These are phyloP conservation scores for Neocallimastix lanati DNA, from an alignment of 192 early-diverging fungal genomes.

Conservation along the genomic window DNA sequence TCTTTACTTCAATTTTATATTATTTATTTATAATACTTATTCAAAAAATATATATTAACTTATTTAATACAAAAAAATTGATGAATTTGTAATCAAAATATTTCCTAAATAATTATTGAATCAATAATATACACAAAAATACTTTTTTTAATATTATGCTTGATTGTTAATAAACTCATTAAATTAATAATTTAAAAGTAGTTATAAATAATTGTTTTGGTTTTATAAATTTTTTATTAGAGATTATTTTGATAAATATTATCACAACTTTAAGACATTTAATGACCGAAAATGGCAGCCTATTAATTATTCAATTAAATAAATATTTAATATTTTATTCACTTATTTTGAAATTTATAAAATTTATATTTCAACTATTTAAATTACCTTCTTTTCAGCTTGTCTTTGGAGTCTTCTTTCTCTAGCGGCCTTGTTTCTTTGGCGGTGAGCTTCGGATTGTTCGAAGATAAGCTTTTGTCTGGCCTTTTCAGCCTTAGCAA, in stretches of 20 bases:
- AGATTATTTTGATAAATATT: not conserved
- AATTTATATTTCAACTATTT: too few species aligned
- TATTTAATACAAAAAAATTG: too few species aligned
- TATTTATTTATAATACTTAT: too few species aligned
- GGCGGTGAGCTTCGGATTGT: constrained; percentile 95
- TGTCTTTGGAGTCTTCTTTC: constrained; percentile 73
- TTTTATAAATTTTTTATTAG: not conserved
- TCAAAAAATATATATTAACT: too few species aligned
- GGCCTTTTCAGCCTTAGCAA: constrained; percentile 94
- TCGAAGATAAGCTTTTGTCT: constrained; percentile 79
- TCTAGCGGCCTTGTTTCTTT: constrained; percentile 84
- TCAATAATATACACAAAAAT: too few species aligned
- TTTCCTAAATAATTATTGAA: too few species aligned
- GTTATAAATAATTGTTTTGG: not conserved
- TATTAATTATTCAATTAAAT: not conserved
- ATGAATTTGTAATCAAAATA: too few species aligned
- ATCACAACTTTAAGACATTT: not conserved
- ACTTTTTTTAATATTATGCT: too few species aligned
- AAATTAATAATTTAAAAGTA: not conserved
- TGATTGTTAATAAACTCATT: too few species aligned
- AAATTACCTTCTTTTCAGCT: constrained; percentile 62
- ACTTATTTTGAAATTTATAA: too few species aligned
- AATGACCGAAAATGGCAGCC: not conserved
- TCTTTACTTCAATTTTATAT: too few species aligned
- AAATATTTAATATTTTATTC: too few species aligned